Percentiles rank a stretch among this genome's conserved stretches.
Conservation (phyloP, 2,329 filamentous ascomycete genomes). For the Trichoderma atrobrunneum region DNA sequence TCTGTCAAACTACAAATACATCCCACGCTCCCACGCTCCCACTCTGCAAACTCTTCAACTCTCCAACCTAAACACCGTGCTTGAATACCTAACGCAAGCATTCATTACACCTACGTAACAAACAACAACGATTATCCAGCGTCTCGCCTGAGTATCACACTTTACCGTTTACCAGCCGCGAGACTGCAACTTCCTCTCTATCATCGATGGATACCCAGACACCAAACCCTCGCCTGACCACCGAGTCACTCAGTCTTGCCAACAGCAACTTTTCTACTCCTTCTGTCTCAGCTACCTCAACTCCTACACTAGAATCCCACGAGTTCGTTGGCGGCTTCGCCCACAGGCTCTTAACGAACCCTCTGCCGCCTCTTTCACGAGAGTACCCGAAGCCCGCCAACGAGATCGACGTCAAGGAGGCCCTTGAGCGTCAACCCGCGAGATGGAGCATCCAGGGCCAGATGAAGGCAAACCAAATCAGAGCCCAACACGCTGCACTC, state of each 20-base stretch:
- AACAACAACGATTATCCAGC: not conserved
- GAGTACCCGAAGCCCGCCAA: slow-evolving; percentile 41
- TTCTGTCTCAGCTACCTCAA: slow-evolving; percentile 6
- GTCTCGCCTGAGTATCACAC: not conserved
- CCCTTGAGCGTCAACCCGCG: slow-evolving; percentile 43
- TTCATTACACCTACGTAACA: not conserved
- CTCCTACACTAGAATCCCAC: slow-evolving; percentile 7
- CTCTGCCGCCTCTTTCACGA: slow-evolving; percentile 36
- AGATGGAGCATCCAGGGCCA: slow-evolving; percentile 41
- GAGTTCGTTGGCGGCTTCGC: slow-evolving; percentile 9
- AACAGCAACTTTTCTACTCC: slow-evolving; percentile 13
- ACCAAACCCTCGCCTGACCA: not conserved
- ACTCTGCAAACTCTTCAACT: not conserved
- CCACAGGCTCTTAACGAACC: slow-evolving; percentile 17
- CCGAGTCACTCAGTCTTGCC: slow-evolving; percentile 1
- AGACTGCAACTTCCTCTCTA: not conserved
- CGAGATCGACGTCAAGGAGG: slow-evolving; percentile 42
- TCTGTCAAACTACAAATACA: slow-evolving; percentile 9
- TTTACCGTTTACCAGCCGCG: not conserved
- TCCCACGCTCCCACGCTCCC: not conserved
- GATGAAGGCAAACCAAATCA: slow-evolving; percentile 33
- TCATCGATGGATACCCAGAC: slow-evolving; percentile 4
- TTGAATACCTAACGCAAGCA: not conserved
- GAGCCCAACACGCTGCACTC: slow-evolving; percentile 22
- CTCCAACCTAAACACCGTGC: not conserved